phyloP scores from a whole-genome alignment of 2,329 filamentous ascomycete genomes.

The Colletotrichum ledebouriae region DNA sequence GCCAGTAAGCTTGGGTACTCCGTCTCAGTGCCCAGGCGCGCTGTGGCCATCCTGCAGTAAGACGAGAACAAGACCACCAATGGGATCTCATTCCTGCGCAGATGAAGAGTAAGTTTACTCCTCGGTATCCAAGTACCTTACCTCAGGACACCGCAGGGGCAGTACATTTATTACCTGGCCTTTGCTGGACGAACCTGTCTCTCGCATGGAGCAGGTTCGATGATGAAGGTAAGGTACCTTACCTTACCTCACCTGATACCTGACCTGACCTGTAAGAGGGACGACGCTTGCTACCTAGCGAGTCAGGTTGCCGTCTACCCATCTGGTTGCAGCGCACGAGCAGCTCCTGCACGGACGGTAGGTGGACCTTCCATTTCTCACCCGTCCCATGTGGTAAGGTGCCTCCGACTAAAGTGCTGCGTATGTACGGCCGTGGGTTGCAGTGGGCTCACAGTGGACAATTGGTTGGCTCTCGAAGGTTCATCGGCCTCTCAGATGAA shows the following conservation, averaged over 20 bases:
- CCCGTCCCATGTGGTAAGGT: slow-evolving; percentile 31
- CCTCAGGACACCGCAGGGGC: too few species aligned
- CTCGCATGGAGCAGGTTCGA: too few species aligned
- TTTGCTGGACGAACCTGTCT: too few species aligned
- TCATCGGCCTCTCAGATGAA: slow-evolving; percentile 7
- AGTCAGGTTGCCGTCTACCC: slow-evolving; percentile 31
- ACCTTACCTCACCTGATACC: not conserved
- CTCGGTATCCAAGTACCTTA: too few species aligned
- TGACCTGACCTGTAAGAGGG: not conserved
- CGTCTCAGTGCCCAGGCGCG: not conserved
- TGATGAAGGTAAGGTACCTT: not conserved
- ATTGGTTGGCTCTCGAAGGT: slow-evolving; percentile 12
- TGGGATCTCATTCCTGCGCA: too few species aligned
- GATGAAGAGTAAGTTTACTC: too few species aligned
- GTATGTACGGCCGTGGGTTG: not conserved
- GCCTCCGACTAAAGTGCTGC: not conserved
- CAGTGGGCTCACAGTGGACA: not conserved
- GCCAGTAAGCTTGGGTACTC: not conserved
- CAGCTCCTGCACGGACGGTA: slow-evolving; percentile 25
- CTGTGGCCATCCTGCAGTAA: not conserved
- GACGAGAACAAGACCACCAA: not conserved
- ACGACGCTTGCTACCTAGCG: slow-evolving; percentile 1
- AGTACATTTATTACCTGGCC: too few species aligned
- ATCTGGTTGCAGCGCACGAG: slow-evolving; percentile 25
- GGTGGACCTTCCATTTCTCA: slow-evolving; percentile 6